Evolutionary conservation across 495 filamentous ascomycete species (phyloP), one percentile per base, ranked within the genome.

Genomic region (Xanthoparmelia taractica): DNA sequence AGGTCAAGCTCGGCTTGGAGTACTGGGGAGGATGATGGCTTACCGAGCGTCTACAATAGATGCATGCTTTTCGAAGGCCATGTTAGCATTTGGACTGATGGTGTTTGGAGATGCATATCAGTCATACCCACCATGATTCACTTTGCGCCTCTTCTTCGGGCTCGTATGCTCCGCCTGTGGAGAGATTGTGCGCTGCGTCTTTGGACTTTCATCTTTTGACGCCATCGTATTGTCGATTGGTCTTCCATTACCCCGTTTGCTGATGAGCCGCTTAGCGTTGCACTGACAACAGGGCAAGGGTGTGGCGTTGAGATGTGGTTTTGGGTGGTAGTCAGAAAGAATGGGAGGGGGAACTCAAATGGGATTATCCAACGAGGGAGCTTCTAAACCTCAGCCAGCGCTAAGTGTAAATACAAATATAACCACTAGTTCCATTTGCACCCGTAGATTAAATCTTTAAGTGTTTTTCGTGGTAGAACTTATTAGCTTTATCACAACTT

Each of bases 21-120:
- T 36, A 48, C 57, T 57, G 61, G 65, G 54, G 54, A 56, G 52
- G 57, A 37, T 43, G 65, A 67, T 63, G 71, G 74, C 90, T 93
- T 86, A 95, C 91, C 87, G 94, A 97, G 83, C 94, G 90, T 75
- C 95, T 90, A 82, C 94, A 99, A 79, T 97, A 99, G 72, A 97
- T 89, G 81, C 94, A 99, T 69, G 94, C 93, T 97, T 82, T 77
- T 40, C 57, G 63, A 36, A 15, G 55, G 54, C 66, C 59, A 56
- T 61, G 63, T 65, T 65, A 70, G 72, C 61, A 58, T 68, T 31
- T 71, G 71, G 57, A 64, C 60, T 40, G n/a, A 57, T 36, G 54
- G 31, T 47, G 57, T 37, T 50, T 43, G 59, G 50, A 60, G 38
- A 29, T 15, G 8, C 43, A 38, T 29, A 27, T 63, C 33, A 58